These are phyloP conservation scores for Glomus cerebriforme DNA, from an alignment of 192 early-diverging fungal species.

Conservation along the genomic window DNA sequence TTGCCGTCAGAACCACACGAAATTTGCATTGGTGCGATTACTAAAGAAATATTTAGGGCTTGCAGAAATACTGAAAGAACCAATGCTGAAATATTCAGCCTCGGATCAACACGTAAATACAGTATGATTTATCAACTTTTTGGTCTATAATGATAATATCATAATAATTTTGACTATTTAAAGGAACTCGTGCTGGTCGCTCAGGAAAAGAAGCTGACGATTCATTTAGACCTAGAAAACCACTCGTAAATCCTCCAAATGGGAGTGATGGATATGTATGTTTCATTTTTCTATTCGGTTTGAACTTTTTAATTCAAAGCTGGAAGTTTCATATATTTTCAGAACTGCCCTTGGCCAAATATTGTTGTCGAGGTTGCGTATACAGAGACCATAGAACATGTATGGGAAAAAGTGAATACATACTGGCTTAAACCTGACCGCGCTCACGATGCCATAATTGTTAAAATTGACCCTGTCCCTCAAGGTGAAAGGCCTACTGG, in stretches of 20 bases:
- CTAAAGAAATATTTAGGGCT: background rate
- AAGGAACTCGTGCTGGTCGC: background rate
- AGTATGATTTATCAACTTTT: slow-evolving; percentile 10
- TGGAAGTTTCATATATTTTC: slow-evolving; percentile 20
- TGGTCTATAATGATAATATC: background rate
- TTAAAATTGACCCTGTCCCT: slow-evolving; percentile 24
- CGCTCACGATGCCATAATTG: slow-evolving; percentile 22
- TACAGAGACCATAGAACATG: slow-evolving; percentile 11
- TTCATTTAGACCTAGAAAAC: slow-evolving; percentile 11
- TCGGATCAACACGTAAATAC: slow-evolving; percentile 25
- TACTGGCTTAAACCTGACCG: slow-evolving; percentile 19
- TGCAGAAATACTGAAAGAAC: slow-evolving; percentile 17
- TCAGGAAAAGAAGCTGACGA: slow-evolving; percentile 13
- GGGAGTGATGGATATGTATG: slow-evolving; percentile 18
- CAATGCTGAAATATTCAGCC: background rate
- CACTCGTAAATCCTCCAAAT: background rate
- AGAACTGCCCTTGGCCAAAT: slow-evolving; percentile 23
- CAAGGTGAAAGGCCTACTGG: slow-evolving; percentile 2
- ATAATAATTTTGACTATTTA: slow-evolving; percentile 23
- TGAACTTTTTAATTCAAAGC: background rate
- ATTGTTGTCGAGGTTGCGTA: slow-evolving; percentile 20
- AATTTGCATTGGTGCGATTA: slow-evolving; percentile 8
- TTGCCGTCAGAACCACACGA: slow-evolving; percentile 19
- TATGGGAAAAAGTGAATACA: background rate
- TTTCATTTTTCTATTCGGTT: slow-evolving; percentile 28